A percentile compares a stretch with the other conserved stretches of the same genome.
Evolutionary conservation across 2,329 filamentous ascomycete genomes (phyloP).

Genomic region (Colletotrichum graminicola): DNA sequence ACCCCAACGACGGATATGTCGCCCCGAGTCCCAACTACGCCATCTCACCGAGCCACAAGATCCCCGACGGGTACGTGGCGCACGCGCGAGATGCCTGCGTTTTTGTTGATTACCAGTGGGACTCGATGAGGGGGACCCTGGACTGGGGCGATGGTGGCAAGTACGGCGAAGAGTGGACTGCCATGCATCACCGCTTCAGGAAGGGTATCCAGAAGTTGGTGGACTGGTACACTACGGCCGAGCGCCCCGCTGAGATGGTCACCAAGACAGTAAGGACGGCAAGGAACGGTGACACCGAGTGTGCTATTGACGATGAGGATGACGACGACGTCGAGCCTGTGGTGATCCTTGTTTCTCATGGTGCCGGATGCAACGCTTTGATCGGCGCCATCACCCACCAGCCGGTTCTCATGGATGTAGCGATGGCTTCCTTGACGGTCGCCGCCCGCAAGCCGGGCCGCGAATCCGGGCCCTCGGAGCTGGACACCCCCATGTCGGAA

Average conservation of each 20-base stretch:
- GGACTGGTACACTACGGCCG: constrained; percentile 79
- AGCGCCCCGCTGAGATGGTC: constrained; percentile 64
- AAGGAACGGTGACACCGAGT: constrained; percentile 49
- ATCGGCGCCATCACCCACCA: constrained; percentile 93
- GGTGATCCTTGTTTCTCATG: constrained; percentile 90
- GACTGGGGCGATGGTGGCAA: constrained; percentile 90
- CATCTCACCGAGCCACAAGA: constrained; percentile 81
- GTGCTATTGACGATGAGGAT: constrained; percentile 58
- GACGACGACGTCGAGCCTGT: constrained; percentile 80
- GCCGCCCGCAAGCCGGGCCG: constrained; percentile 72
- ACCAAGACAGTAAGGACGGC: constrained; percentile 57
- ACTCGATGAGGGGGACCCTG: constrained; percentile 83
- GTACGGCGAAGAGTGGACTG: constrained; percentile 93
- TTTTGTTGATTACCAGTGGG: constrained; percentile 94
- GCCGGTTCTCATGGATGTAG: constrained; percentile 90
- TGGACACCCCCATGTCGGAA: constrained; percentile 45
- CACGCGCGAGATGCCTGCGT: constrained; percentile 91
- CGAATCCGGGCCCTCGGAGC: constrained; percentile 46
- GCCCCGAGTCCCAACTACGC: constrained; percentile 87
- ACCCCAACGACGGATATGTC: constrained; percentile 68
- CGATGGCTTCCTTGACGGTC: constrained; percentile 91
- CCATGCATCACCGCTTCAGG: constrained; percentile 93
- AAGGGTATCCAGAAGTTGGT: constrained; percentile 83
- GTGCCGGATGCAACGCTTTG: constrained; percentile 94
- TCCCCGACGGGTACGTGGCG: constrained; percentile 88